Conservation (phyloP, 106 monocot species). For the Acorus gramineus region DNA sequence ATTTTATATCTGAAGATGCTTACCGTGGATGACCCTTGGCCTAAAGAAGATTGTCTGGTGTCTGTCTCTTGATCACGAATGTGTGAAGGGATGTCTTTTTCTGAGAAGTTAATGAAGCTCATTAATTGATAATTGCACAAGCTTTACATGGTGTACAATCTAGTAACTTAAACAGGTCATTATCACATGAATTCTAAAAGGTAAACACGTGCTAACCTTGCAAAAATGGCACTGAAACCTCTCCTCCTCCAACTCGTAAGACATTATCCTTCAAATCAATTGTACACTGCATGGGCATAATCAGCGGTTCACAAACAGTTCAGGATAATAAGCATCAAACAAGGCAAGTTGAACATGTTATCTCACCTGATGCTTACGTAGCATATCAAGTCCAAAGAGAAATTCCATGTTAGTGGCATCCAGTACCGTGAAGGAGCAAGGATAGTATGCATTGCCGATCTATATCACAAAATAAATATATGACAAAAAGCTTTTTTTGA, state of each 20-base stretch:
- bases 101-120: conserved; percentile 26
- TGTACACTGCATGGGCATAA: conserved; percentile 50
- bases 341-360: background rate
- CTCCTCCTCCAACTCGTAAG: conserved; percentile 90
- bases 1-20: conserved; percentile 5
- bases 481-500: background rate
- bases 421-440: conserved; percentile 88
- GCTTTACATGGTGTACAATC: too few species aligned
- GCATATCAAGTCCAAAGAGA: conserved; percentile 89
- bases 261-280: conserved; percentile 99
- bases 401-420: conserved; percentile 96
- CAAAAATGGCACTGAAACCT: conserved; percentile 98
- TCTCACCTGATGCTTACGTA: conserved; percentile 90
- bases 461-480: conserved; percentile 10
- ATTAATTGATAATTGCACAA: too few species aligned
- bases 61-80: conserved; percentile 59
- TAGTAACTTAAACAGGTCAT: too few species aligned
- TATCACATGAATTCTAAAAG: background rate
- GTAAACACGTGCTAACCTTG: conserved; percentile 39
- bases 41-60: conserved; percentile 37
- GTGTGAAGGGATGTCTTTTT: conserved; percentile 86
- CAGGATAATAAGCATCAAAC: background rate
- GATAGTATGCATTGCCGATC: conserved; percentile 91
- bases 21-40: conserved; percentile 45
- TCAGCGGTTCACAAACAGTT: background rate